Evolutionary conservation across 371 early-diverging fungal genomes (phyloP).

Genomic region (Choanephora cucurbitarum): DNA sequence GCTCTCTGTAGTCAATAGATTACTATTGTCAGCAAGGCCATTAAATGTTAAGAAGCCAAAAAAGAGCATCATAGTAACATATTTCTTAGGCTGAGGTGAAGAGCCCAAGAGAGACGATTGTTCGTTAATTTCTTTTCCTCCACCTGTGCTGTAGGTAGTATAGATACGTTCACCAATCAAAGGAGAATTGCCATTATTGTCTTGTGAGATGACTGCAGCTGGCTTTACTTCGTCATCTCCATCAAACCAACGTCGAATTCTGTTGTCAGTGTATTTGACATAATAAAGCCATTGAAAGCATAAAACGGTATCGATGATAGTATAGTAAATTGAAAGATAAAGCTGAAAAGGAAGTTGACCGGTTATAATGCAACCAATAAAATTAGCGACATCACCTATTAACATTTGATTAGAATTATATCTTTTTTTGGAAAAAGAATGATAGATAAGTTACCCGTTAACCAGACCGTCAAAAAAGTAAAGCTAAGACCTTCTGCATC

Average conservation of each 20-base stretch:
- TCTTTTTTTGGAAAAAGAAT: conserved; percentile 1
- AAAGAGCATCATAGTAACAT: conserved; percentile 19
- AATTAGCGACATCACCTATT: conserved; percentile 70
- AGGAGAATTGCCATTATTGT: background rate
- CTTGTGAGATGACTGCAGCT: too few species aligned
- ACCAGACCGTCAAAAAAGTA: conserved; percentile 64
- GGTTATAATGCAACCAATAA: conserved; percentile 70
- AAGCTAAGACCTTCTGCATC: conserved; percentile 61
- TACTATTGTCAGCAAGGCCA: conserved; percentile 9
- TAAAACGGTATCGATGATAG: conserved; percentile 40
- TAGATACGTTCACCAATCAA: conserved; percentile 3
- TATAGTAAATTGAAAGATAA: conserved; percentile 44
- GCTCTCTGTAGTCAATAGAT: background rate
- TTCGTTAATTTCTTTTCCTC: conserved; percentile 17
- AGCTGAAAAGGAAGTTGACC: conserved; percentile 74
- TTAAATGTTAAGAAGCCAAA: conserved; percentile 16
- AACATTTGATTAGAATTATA: conserved; percentile 8
- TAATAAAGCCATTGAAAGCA: conserved; percentile 52
- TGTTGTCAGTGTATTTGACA: conserved; percentile 39
- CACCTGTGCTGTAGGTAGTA: conserved; percentile 8
- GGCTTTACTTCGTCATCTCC: conserved; percentile 19
- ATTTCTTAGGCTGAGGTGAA: conserved; percentile 19
- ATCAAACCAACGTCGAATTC: conserved; percentile 38
- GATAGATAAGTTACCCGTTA: conserved; percentile 44
- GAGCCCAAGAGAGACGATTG: conserved; percentile 16